phyloP scores from a whole-genome alignment of 169 alveolate genomes.

The Toxoplasma gondii region DNA sequence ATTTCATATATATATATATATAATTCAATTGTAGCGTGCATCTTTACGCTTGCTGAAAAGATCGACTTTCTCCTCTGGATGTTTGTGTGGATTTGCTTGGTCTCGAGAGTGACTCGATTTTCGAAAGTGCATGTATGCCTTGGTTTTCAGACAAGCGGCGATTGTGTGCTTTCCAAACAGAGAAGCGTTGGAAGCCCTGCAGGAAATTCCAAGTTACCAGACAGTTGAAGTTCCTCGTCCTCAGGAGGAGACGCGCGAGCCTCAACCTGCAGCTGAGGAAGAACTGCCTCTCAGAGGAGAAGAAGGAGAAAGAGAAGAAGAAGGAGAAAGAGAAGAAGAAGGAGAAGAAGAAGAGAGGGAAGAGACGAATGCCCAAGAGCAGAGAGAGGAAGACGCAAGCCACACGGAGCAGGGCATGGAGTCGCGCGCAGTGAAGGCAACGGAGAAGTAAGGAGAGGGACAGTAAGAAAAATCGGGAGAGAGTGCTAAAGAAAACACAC shows the following conservation, averaged over 20 bases:
- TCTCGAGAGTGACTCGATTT: no score
- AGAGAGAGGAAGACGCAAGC: no score
- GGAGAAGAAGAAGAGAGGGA: not conserved
- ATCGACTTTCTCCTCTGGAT: no score
- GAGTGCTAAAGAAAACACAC: no score
- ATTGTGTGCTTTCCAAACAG: not conserved
- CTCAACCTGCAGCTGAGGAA: not conserved
- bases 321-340: not conserved
- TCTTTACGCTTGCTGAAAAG: no score
- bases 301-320: not conserved
- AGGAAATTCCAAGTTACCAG: not conserved
- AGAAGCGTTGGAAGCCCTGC: constrained; percentile 7
- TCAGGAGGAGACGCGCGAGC: not conserved
- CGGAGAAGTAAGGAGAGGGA: no score
- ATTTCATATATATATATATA: not conserved
- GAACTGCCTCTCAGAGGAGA: not conserved
- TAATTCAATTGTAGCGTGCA: no score
- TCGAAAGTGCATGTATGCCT: no score
- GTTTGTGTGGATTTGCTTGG: no score
- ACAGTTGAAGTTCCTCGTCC: not conserved
- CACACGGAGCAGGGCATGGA: no score
- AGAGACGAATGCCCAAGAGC: not conserved
- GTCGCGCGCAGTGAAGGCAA: no score
- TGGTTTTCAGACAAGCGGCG: not conserved
- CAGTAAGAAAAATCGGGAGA: no score